Evolutionary conservation across 371 early-diverging fungal species (phyloP).

Genomic region (Lichtheimia ornata): DNA sequence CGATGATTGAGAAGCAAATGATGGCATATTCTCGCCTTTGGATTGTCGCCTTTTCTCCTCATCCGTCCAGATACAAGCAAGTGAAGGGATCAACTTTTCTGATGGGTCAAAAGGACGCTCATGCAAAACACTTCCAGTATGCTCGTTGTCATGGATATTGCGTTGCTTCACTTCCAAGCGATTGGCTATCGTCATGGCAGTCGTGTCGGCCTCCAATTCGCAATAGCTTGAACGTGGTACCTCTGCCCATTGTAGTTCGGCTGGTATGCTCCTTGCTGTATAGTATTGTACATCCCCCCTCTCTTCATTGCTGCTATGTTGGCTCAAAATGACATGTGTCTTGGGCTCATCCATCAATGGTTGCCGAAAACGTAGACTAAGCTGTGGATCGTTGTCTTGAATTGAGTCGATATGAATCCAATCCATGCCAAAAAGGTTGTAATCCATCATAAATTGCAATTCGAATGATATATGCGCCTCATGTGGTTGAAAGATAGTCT

Average conservation of each 20-base stretch:
- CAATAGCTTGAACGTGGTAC: slow-evolving; percentile 59
- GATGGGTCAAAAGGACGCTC: slow-evolving; percentile 1
- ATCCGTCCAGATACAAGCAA: slow-evolving; percentile 62
- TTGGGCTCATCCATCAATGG: slow-evolving; percentile 36
- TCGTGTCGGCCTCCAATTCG: slow-evolving; percentile 79
- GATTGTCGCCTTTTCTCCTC: slow-evolving; percentile 23
- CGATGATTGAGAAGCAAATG: background rate
- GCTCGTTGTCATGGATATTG: slow-evolving; percentile 35
- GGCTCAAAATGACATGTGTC: background rate
- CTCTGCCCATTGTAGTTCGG: slow-evolving; percentile 19
- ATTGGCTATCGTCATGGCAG: slow-evolving; percentile 68
- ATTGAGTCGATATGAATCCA: slow-evolving; percentile 37
- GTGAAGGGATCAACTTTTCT: slow-evolving; percentile 56
- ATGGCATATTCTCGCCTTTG: slow-evolving; percentile 19
- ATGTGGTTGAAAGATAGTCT: slow-evolving; percentile 66
- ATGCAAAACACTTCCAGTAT: background rate
- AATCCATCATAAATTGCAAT: slow-evolving; percentile 91
- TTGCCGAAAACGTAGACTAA: slow-evolving; percentile 35
- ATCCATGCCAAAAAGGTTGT: slow-evolving; percentile 93
- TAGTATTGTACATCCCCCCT: slow-evolving; percentile 4
- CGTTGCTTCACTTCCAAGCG: slow-evolving; percentile 62
- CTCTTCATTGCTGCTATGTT: background rate
- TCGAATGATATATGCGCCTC: slow-evolving; percentile 90
- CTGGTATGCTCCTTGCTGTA: slow-evolving; percentile 28
- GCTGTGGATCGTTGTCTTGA: slow-evolving; percentile 4